Base-by-base conservation (phyloP, 768 basidiomycete species). In the Lentinula raphanica region DNA sequence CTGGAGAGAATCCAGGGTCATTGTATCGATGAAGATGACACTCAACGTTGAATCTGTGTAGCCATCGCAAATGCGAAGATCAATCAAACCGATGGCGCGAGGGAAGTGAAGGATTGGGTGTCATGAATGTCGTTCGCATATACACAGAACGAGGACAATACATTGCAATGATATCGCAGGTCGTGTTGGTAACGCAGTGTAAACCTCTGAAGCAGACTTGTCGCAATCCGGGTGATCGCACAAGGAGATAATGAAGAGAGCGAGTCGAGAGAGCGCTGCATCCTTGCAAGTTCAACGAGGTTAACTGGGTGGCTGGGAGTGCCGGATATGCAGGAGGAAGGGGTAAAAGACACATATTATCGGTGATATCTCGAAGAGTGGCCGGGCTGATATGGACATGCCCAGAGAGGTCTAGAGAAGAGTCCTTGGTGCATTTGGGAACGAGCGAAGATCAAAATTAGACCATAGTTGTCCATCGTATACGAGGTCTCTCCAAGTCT, bases 381-480 rank as follows among this genome's bases (percentile, higher is more conserved):
- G 76, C 70, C 7, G 84, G 67, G 25, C 75, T 68, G 49, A 91
- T 71, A 53, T 75, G 66, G 46, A 75, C 65, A 66, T 88, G 84
- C 17, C 91, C 90, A 3, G 81, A 71, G 21, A 92, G 63, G 64
- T 92, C 79, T 58, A 95, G 38, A 93, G 66, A 50, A 85, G 71
- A 23, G 71, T 67, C 46, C 75, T 65, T 12, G 86, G 78, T 6
- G 87, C 67, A 36, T 76, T 73, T 13, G 88, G 83, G 67, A 90
- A 88, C 1, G 84, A 70, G 19, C 69, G 78, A 32, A 93, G 74
- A 66, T 90, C 79, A 32, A 91, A 74, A 57, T 79, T 67, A 44
- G 72, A 65, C 94, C 94, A 95, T n/a, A 95, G 77, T 65, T 93
- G 90, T 13, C 93, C 93, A 68, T 96, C 94, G 63, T 87, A 84